phyloP scores from a whole-genome alignment of 2,329 filamentous ascomycete species.

The Arthrobotrys sphaeroides region DNA sequence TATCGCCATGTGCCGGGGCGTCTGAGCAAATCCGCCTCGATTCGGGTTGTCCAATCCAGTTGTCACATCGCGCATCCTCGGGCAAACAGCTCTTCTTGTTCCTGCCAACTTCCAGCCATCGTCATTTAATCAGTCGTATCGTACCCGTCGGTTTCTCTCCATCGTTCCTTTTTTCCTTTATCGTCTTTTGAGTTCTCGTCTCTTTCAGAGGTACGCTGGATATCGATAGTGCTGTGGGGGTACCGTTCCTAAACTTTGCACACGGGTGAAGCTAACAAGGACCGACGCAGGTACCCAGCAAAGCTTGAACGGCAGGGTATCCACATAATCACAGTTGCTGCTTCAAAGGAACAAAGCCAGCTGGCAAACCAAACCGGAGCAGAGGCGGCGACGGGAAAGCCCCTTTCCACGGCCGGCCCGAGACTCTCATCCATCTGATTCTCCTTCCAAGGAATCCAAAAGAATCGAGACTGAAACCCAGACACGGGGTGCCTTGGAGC shows the following conservation, averaged over 20 bases:
- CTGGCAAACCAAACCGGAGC: not conserved
- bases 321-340: not conserved
- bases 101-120: not conserved
- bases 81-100: conserved; percentile 1
- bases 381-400: conserved; percentile 43
- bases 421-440: not conserved
- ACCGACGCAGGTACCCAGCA: conserved; percentile 11
- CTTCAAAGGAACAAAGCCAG: conserved; percentile 12
- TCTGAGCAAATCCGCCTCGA: conserved; percentile 7
- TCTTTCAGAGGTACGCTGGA: not conserved
- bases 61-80: not conserved
- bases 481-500: conserved; percentile 20
- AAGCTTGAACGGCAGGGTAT: conserved; percentile 20
- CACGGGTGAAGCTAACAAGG: not conserved
- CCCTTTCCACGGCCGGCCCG: conserved; percentile 39
- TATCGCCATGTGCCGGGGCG: not conserved
- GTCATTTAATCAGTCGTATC: not conserved
- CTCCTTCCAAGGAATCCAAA: not conserved
- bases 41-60: conserved; percentile 18
- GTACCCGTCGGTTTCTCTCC: not conserved
- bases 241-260: not conserved
- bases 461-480: not conserved
- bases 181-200: not conserved
- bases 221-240: not conserved
- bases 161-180: not conserved